Evolutionary conservation across 139 green algal species (phyloP), one percentile per base, ranked within the genome.

Genomic region (Coelastrella sp.): DNA sequence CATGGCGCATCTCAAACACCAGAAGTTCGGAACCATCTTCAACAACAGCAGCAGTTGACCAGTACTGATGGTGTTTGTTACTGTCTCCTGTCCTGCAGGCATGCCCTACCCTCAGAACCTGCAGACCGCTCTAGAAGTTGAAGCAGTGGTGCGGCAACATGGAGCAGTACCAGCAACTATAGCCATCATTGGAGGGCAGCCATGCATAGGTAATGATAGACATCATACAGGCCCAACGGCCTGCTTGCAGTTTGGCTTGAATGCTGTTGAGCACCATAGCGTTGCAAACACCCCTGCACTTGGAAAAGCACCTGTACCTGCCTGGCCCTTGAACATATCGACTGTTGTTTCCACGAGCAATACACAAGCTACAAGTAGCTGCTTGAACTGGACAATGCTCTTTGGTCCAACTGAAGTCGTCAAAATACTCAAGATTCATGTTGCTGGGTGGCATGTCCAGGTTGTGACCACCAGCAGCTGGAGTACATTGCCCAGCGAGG

Each of bases 21-120:
- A n/a, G n/a, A n/a, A n/a, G n/a, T n/a, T n/a, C n/a, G n/a, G n/a
- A n/a, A n/a, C n/a, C n/a, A n/a, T n/a, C n/a, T n/a, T n/a, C n/a
- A n/a, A n/a, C n/a, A n/a, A n/a, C n/a, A n/a, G n/a, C n/a, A n/a
- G n/a, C n/a, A n/a, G n/a, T n/a, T n/a, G n/a, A n/a, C n/a, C n/a
- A n/a, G n/a, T n/a, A n/a, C 71, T 77, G 71, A 17, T 32, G 71
- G 5, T 32, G 19, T 73, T n/a, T 32, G 71, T 32, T 77, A 78
- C 3, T 19, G 5, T 64, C 56, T 13, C 65, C 20, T 65, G 22
- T 83, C 17, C 11, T 60, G 83, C 90, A 94, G 93, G 98, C 60
- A 99, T 99, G 98, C 98, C 98, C 0, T 99, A 96, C 91, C 98
- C 98, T 0, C 95, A 98, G 17, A 99, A 99, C 91, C 87, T 99